These are phyloP conservation scores for Bullera alba DNA, from an alignment of 768 basidiomycete genomes.

Conservation along the genomic window DNA sequence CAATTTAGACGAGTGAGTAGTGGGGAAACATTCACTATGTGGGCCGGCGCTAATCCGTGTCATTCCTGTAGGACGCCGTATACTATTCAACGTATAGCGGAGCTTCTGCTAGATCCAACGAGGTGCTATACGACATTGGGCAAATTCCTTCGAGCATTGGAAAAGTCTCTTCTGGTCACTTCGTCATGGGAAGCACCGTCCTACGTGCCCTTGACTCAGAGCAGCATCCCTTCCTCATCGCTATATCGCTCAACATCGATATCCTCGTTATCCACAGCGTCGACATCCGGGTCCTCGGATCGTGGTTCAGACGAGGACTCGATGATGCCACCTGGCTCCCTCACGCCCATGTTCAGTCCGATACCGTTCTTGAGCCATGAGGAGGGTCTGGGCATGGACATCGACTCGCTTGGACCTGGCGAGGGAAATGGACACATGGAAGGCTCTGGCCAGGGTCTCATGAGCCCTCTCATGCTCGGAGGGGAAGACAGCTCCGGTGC, in stretches of 20 bases:
- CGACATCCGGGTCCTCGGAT: conserved; percentile 6
- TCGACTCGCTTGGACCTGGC: neutral
- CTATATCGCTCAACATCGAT: neutral
- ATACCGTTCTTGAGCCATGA: conserved; percentile 43
- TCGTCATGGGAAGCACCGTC: conserved; percentile 36
- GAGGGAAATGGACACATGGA: neutral
- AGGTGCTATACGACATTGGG: conserved; percentile 34
- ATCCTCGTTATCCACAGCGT: conserved; percentile 1
- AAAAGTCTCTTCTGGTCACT: conserved; percentile 44
- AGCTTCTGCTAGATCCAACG: conserved; percentile 34
- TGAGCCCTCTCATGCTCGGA: conserved; percentile 29
- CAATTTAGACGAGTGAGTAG: conserved; percentile 35
- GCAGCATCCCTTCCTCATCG: conserved; percentile 1
- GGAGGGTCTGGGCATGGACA: neutral
- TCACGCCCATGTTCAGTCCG: conserved; percentile 45
- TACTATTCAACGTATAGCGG: conserved; percentile 46
- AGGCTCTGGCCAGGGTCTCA: conserved; percentile 18
- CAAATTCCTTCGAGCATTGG: conserved; percentile 45
- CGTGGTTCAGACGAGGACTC: conserved; percentile 14
- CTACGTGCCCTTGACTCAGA: conserved; percentile 12
- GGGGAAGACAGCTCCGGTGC: neutral
- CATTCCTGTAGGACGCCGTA: conserved; percentile 37
- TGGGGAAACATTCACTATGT: neutral
- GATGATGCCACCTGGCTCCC: conserved; percentile 25
- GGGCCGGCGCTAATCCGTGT: neutral